Base-by-base conservation (phyloP, 805 yeast species). In the Wickerhamomyces alni region DNA sequence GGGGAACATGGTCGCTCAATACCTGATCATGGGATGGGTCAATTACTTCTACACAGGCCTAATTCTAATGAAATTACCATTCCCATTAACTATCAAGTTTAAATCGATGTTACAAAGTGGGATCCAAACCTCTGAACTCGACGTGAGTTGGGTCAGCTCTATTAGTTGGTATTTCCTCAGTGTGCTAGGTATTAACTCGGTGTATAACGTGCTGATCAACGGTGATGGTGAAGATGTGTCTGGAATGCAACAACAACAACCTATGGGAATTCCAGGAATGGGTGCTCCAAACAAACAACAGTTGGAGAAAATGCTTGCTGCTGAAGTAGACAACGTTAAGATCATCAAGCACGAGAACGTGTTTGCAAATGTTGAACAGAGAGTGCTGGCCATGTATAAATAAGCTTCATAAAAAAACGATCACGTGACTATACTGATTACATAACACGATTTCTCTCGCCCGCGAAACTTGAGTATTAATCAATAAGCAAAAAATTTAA, bases 151-250 rank as follows among this genome's bases (percentile, higher is more conserved):
- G 78, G 98, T 93, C 15, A 82, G 93, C 28, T 80, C 96, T 3
- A 82, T 93, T 17, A 87, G 97, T 5, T 93, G 98, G 98, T 93
- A 91, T 59, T 86, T 93, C 59, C 84, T 91, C 39, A 85, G 87
- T 40, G 75, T 87, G 44, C 61, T 89, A 37, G 98, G 98, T 22
- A 70, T 93, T 44, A 75, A 77, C 48, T 83, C 96, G 0, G 80
- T 93, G 2, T 83, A 82, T 58, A 73, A 84, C 29, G 70, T 91
- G 38, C 46, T 88, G 8, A 71, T 87, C 47, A 31, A 18, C n/a
- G 80, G 78, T 11, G 77, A 73, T 42, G 55, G 50, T 4, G 60
- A 66, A 7, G 66, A 72, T 34, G 76, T 69, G 2, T 65, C 68
- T 33, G 67, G 69, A 32, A 58, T 75, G 51, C 62, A 66, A 37